A percentile compares a stretch with the other conserved stretches of the same genome.
Evolutionary conservation across 352 stramenopile species (phyloP).

Genomic region (Globisporangium orthogonon): DNA sequence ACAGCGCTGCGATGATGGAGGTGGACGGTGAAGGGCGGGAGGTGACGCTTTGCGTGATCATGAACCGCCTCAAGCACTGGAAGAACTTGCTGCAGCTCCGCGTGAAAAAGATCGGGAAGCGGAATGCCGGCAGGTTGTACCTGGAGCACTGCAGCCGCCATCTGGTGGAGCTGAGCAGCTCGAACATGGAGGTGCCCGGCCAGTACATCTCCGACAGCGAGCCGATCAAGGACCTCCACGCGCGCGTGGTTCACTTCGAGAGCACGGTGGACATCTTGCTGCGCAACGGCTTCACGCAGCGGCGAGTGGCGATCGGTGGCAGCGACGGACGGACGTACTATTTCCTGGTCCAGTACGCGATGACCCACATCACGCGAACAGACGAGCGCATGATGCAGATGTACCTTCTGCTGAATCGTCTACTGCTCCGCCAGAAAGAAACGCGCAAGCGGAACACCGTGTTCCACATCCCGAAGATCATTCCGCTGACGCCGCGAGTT

Average conservation of each 20-base stretch:
- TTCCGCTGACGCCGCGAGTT: conserved; percentile 89
- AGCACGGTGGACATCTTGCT: conserved; percentile 80
- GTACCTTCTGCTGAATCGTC: conserved; percentile 85
- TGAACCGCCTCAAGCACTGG: conserved; percentile 89
- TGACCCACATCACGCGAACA: conserved; percentile 91
- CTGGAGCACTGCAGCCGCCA: conserved; percentile 88
- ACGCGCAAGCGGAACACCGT: conserved; percentile 83
- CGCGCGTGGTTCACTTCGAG: conserved; percentile 88
- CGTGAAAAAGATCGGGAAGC: conserved; percentile 69
- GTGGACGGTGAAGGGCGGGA: conserved; percentile 15
- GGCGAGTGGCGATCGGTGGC: conserved; percentile 86
- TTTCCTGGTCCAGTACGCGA: conserved; percentile 91
- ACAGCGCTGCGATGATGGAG: conserved; percentile 14
- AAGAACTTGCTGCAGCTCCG: conserved; percentile 85
- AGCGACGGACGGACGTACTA: conserved; percentile 87
- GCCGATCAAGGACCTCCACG: conserved; percentile 89
- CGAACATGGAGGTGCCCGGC: conserved; percentile 88
- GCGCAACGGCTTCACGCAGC: conserved; percentile 87
- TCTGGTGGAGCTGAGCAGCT: conserved; percentile 82
- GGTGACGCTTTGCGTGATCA: conserved; percentile 76
- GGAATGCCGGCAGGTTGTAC: conserved; percentile 62
- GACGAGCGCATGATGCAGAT: conserved; percentile 94
- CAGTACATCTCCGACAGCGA: conserved; percentile 91
- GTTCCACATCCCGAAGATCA: conserved; percentile 90
- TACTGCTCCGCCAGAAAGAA: conserved; percentile 84